phyloP scores from a whole-genome alignment of 768 basidiomycete genomes.

The Suillus sp. region DNA sequence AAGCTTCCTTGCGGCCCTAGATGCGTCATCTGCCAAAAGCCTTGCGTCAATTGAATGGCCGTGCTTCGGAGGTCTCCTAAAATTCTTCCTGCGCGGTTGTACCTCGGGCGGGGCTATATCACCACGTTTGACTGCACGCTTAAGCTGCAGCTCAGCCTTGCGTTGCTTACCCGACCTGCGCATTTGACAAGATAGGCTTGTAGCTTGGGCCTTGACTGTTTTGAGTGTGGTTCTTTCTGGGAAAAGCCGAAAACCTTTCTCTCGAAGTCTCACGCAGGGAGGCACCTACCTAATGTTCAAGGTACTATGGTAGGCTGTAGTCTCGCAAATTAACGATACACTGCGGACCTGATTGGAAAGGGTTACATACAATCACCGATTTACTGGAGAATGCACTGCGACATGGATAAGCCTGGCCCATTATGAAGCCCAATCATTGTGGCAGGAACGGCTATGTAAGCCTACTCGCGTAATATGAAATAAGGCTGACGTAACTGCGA shows the following conservation, averaged over 20 bases:
- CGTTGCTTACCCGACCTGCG: conserved; percentile 65
- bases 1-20: conserved; percentile 50
- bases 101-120: conserved; percentile 48
- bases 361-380: not conserved
- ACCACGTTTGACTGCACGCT: conserved; percentile 84
- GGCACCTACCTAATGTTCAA: not conserved
- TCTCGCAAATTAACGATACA: not conserved
- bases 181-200: not conserved
- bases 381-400: not conserved
- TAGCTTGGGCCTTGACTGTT: not conserved
- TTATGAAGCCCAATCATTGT: too few species aligned
- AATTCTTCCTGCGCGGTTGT: conserved; percentile 30
- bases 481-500: not conserved
- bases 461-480: too few species aligned
- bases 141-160: conserved; percentile 72
- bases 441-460: too few species aligned
- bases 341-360: not conserved
- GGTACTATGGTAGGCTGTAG: not conserved
- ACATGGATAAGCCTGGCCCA: conserved; percentile 15
- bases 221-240: not conserved
- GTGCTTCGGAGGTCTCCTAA: conserved; percentile 1
- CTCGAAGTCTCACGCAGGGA: not conserved
- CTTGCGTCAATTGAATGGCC: conserved; percentile 16
- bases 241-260: not conserved
- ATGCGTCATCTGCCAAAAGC: conserved; percentile 32